Conservation (phyloP, 768 basidiomycete species). For the Leccinum sublutescens region DNA sequence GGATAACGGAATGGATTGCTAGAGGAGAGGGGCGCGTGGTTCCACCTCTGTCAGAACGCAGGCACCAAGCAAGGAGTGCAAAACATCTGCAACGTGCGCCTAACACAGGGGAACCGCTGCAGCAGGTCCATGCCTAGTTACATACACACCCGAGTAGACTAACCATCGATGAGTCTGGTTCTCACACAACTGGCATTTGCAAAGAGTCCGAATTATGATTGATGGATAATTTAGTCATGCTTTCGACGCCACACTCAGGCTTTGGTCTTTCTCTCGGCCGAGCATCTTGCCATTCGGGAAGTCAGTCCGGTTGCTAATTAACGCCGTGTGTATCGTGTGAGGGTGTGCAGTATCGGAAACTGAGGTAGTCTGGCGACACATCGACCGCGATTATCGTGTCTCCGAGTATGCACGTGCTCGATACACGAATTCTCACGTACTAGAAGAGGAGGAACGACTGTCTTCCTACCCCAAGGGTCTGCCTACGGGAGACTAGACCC, state of each 20-base stretch:
- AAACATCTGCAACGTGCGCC: neutral
- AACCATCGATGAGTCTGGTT: neutral
- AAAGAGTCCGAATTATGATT: neutral
- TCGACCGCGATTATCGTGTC: neutral
- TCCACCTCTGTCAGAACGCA: slow-evolving; percentile 18
- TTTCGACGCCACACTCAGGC: neutral
- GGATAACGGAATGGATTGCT: slow-evolving; percentile 29
- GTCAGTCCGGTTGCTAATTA: neutral
- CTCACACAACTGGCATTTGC: neutral
- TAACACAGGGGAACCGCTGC: neutral
- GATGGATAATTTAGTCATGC: neutral
- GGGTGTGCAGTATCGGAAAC: slow-evolving; percentile 2
- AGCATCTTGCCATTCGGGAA: neutral
- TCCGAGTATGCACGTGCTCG: too few species aligned
- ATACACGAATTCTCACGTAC: too few species aligned
- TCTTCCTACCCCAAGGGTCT: too few species aligned
- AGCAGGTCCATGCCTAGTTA: slow-evolving; percentile 8
- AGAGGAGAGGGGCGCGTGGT: slow-evolving; percentile 21
- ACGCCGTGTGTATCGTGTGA: neutral
- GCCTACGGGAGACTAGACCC: too few species aligned
- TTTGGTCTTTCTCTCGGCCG: neutral
- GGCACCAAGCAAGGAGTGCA: slow-evolving; percentile 10
- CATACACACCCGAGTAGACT: slow-evolving; percentile 4
- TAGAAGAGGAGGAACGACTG: too few species aligned
- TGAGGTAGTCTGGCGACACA: neutral